phyloP scores from a whole-genome alignment of 2,329 filamentous ascomycete species.

The Aspergillus sp. region DNA sequence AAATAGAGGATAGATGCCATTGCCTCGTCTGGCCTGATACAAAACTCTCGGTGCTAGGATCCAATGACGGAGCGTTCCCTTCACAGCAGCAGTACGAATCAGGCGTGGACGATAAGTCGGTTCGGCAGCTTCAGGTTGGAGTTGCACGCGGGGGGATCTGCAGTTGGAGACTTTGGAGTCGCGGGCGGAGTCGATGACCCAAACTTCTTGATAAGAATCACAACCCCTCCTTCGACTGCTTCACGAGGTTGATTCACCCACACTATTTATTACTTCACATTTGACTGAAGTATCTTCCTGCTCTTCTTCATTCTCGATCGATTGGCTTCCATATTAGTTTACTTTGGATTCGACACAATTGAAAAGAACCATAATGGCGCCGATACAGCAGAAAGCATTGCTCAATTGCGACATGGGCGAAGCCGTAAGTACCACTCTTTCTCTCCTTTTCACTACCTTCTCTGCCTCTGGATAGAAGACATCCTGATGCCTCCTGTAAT shows the following conservation, averaged over 20 bases:
- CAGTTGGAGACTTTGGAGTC: not conserved
- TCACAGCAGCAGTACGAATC: not conserved
- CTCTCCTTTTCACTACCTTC: too few species aligned
- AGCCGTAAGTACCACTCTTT: constrained; percentile 37
- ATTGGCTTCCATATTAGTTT: not conserved
- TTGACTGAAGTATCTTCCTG: not conserved
- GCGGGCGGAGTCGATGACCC: not conserved
- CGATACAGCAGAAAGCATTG: constrained; percentile 53
- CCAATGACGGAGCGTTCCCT: constrained; percentile 4
- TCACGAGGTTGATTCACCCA: not conserved
- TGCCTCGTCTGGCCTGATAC: not conserved
- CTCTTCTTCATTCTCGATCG: not conserved
- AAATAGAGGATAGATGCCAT: not conserved
- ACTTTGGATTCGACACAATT: not conserved
- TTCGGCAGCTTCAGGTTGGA: not conserved
- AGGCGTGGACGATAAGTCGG: not conserved
- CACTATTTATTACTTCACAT: too few species aligned
- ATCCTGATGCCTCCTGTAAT: too few species aligned
- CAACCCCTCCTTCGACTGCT: not conserved
- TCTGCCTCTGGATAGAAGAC: too few species aligned
- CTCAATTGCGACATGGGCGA: constrained; percentile 51
- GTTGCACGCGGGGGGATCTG: not conserved
- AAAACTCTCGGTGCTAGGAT: not conserved
- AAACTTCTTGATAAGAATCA: not conserved
- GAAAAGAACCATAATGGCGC: constrained; percentile 40